Percentiles rank a stretch among this genome's conserved stretches.
phyloP scores from a whole-genome alignment of 129 eudicot species.

The Centaurea solstitialis region DNA sequence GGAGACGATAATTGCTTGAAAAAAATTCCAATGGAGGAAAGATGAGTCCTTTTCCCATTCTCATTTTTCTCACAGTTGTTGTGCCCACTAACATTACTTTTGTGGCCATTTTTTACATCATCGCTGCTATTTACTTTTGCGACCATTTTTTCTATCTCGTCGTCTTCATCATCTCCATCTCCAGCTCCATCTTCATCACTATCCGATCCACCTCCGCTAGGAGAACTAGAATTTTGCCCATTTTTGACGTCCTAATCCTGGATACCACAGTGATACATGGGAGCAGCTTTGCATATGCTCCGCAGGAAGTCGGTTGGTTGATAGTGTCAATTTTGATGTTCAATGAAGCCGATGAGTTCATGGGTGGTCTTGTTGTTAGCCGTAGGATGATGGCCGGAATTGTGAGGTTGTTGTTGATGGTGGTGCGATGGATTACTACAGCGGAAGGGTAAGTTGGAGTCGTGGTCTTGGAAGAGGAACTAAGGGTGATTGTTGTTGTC shows the following conservation, averaged over 20 bases:
- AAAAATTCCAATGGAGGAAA: constrained; percentile 47
- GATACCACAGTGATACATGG: constrained; percentile 15
- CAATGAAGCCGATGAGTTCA: constrained; percentile 62
- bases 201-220: constrained; percentile 54
- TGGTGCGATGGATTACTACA: constrained; percentile 41
- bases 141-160: constrained; percentile 36
- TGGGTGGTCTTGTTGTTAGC: constrained; percentile 52
- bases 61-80: constrained; percentile 26
- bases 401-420: constrained; percentile 4
- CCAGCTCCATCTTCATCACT: constrained; percentile 47
- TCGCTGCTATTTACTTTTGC: constrained; percentile 29
- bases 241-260: constrained; percentile 47
- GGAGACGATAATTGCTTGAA: background rate
- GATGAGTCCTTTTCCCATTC: constrained; percentile 26
- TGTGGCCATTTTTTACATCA: background rate
- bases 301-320: constrained; percentile 48
- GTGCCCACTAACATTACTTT: constrained; percentile 26
- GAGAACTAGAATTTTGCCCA: constrained; percentile 34
- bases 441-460: constrained; percentile 30
- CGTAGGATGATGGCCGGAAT: constrained; percentile 25
- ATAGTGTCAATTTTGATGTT: constrained; percentile 43
- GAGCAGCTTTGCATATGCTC: constrained; percentile 30
- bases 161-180: constrained; percentile 42
- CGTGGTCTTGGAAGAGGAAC: constrained; percentile 54
- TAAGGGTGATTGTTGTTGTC: constrained; percentile 42